These are phyloP conservation scores for Suillus brevipes DNA, from an alignment of 768 basidiomycete genomes.

Conservation along the genomic window DNA sequence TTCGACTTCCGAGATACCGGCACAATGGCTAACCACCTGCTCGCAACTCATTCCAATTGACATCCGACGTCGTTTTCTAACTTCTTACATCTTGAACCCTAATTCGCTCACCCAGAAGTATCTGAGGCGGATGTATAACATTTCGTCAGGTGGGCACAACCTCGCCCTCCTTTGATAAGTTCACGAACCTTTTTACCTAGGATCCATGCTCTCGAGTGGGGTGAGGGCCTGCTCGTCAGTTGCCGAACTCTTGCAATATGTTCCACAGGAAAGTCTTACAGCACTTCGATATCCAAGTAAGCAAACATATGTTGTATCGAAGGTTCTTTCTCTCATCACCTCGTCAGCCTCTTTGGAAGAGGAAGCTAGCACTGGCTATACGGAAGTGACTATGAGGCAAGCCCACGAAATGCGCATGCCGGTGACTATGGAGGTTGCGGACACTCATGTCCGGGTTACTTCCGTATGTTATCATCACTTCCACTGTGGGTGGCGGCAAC, in stretches of 20 bases:
- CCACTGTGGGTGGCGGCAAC: background rate
- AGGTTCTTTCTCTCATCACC: slow-evolving; percentile 8
- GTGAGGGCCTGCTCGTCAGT: slow-evolving; percentile 66
- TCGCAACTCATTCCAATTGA: slow-evolving; percentile 74
- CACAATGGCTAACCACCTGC: slow-evolving; percentile 80
- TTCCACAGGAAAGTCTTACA: slow-evolving; percentile 49
- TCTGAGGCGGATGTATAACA: slow-evolving; percentile 73
- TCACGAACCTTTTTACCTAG: slow-evolving; percentile 31
- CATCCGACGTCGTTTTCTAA: slow-evolving; percentile 59
- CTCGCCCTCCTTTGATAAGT: slow-evolving; percentile 3
- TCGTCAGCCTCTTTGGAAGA: slow-evolving; percentile 58
- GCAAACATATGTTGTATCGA: slow-evolving; percentile 18
- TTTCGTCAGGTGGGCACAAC: slow-evolving; percentile 47
- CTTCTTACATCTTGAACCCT: slow-evolving; percentile 69
- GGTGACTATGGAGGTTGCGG: slow-evolving; percentile 64
- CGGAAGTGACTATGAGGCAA: slow-evolving; percentile 67
- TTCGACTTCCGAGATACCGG: slow-evolving; percentile 72
- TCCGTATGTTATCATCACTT: slow-evolving; percentile 49
- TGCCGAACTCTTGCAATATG: slow-evolving; percentile 54
- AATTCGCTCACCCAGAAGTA: slow-evolving; percentile 73
- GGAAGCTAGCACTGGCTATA: slow-evolving; percentile 54
- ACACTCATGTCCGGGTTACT: slow-evolving; percentile 74
- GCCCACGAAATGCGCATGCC: slow-evolving; percentile 68
- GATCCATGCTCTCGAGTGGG: slow-evolving; percentile 49
- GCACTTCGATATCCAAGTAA: slow-evolving; percentile 57